phyloP scores from a whole-genome alignment of 352 stramenopile species.

The Phytopythium ostracodes region DNA sequence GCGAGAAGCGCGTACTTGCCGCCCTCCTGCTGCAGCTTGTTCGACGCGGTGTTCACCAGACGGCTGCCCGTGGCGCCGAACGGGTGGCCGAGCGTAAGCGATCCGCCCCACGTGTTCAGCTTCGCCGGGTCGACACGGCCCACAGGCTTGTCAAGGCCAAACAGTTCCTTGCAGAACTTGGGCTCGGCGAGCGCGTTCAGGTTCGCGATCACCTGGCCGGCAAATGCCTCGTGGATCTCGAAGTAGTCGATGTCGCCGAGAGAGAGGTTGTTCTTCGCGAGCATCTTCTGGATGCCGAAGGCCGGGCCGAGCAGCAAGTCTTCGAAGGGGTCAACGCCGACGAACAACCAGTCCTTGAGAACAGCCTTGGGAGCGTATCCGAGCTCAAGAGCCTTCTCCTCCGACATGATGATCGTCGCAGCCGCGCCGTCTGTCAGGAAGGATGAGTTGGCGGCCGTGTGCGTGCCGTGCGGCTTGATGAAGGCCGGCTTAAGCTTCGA shows the following conservation, averaged over 20 bases:
- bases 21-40: conserved; percentile 95
- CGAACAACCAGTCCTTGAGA: conserved; percentile 95
- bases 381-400: conserved; percentile 94
- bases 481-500: conserved; percentile 97
- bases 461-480: conserved; percentile 97
- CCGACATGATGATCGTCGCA: conserved; percentile 95
- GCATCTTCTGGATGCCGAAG: conserved; percentile 89
- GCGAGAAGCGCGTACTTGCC: conserved; percentile 95
- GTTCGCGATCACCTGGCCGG: conserved; percentile 97
- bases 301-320: conserved; percentile 93
- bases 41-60: conserved; percentile 96
- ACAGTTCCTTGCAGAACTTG: conserved; percentile 94
- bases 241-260: conserved; percentile 97
- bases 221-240: conserved; percentile 99
- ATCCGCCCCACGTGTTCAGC: conserved; percentile 98
- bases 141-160: conserved; percentile 87
- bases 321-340: conserved; percentile 96
- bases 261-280: conserved; percentile 83
- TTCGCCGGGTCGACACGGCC: conserved; percentile 92
- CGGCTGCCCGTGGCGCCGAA: conserved; percentile 96
- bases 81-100: conserved; percentile 95
- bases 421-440: conserved; percentile 97
- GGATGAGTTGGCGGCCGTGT: conserved; percentile 97
- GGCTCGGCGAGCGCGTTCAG: conserved; percentile 93
- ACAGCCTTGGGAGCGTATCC: conserved; percentile 95